phyloP scores from a whole-genome alignment of 345 rosid species.

The Bruguiera gymnorhiza region DNA sequence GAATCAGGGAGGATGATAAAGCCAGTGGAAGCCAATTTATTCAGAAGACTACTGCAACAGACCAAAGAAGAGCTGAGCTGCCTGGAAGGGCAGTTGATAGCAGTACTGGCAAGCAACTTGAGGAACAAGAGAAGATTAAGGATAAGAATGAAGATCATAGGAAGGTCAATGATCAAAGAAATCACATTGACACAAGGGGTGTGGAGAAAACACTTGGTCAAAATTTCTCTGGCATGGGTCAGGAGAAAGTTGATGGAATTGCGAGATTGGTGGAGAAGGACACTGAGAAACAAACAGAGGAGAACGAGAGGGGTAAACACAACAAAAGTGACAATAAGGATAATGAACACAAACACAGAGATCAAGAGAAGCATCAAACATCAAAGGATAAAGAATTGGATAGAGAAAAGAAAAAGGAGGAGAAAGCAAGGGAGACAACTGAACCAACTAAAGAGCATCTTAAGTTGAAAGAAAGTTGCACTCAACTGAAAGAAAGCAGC shows the following conservation, averaged over 20 bases:
- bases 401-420: constrained; percentile 42
- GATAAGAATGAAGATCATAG: constrained; percentile 30
- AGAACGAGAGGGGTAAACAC: constrained; percentile 33
- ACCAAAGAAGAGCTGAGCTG: constrained; percentile 27
- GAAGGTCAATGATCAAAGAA: constrained; percentile 29
- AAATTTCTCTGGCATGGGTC: constrained; percentile 29
- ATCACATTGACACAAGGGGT: constrained; percentile 19
- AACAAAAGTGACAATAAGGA: constrained; percentile 30
- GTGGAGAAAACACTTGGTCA: constrained; percentile 24
- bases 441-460: constrained; percentile 33
- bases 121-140: constrained; percentile 32
- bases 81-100: constrained; percentile 24
- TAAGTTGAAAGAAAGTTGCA: constrained; percentile 24
- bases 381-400: constrained; percentile 34
- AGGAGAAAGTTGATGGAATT: constrained; percentile 33
- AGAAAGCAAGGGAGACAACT: constrained; percentile 36
- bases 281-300: constrained; percentile 30
- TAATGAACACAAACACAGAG: constrained; percentile 30
- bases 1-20: constrained; percentile 44
- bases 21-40: constrained; percentile 44
- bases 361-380: constrained; percentile 28
- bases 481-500: constrained; percentile 15
- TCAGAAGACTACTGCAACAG: constrained; percentile 26
- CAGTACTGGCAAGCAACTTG: constrained; percentile 12
- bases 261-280: constrained; percentile 40